Evolutionary conservation across 495 filamentous ascomycete genomes (phyloP).

Genomic region (Penicillium steckii): DNA sequence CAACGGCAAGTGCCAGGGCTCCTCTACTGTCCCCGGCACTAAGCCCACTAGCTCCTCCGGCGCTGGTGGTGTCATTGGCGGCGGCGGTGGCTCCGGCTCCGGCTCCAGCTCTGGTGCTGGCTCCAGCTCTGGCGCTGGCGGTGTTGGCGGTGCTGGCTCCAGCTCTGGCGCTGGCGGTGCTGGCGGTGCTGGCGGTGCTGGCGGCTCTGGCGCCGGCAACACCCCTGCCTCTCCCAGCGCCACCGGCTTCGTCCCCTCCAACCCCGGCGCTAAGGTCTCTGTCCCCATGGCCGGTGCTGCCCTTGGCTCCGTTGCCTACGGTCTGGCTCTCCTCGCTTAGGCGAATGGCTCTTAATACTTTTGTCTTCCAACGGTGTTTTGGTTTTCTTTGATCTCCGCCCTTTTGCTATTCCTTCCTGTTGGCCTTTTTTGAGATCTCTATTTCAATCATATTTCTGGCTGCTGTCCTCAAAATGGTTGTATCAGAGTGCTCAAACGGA

Average conservation of each 20-base stretch:
- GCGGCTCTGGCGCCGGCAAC: constrained; percentile 14
- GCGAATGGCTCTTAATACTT: constrained; percentile 5
- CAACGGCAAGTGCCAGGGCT: neutral
- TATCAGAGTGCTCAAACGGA: neutral
- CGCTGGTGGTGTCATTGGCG: neutral
- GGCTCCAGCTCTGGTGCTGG: constrained; percentile 7
- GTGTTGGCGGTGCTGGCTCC: too few relatives aligned
- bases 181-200: constrained; percentile 8
- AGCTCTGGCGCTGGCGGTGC: constrained; percentile 1
- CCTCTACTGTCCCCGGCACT: constrained; percentile 2
- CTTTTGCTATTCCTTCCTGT: neutral
- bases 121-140: constrained; percentile 4
- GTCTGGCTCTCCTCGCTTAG: constrained; percentile 29
- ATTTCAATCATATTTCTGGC: constrained; percentile 6
- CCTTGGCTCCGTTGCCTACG: constrained; percentile 30
- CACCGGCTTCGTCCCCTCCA: constrained; percentile 25
- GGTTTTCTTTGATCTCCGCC: constrained; percentile 2
- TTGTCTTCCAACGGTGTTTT: constrained; percentile 11
- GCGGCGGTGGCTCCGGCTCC: constrained; percentile 10
- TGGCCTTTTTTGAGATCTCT: neutral
- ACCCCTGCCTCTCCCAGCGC: constrained; percentile 23
- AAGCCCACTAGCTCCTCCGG: constrained; percentile 1
- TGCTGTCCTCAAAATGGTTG: constrained; percentile 13
- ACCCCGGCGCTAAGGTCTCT: constrained; percentile 31
- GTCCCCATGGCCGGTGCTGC: constrained; percentile 27